phyloP scores from a whole-genome alignment of 2,329 filamentous ascomycete genomes.

The Ascosphaera aggregata region DNA sequence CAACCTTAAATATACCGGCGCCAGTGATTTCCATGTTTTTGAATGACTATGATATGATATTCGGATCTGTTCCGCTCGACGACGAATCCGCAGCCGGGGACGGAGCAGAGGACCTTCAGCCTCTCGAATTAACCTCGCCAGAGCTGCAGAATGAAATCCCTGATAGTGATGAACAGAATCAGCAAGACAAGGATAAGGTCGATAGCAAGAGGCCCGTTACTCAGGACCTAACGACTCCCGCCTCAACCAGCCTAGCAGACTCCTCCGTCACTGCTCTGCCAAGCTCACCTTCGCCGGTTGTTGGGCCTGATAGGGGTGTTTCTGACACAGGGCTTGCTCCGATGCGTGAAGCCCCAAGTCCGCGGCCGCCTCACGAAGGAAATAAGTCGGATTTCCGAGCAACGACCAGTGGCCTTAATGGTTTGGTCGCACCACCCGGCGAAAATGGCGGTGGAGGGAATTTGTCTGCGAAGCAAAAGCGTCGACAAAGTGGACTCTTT shows the following conservation, averaged over 20 bases:
- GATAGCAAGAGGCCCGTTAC: background rate
- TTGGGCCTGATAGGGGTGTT: constrained; percentile 6
- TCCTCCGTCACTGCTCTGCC: background rate
- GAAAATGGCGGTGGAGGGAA: constrained; percentile 5
- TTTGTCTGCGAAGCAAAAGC: constrained; percentile 18
- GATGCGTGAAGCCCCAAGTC: constrained; percentile 24
- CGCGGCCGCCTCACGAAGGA: constrained; percentile 13
- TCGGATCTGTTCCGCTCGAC: constrained; percentile 21
- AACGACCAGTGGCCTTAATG: constrained; percentile 13
- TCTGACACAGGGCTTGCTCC: constrained; percentile 29
- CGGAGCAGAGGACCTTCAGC: background rate
- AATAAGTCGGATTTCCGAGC: constrained; percentile 4
- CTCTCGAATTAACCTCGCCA: background rate
- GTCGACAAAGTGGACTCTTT: constrained; percentile 25
- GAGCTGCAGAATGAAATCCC: background rate
- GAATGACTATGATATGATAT: constrained; percentile 72
- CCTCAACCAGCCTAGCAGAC: background rate
- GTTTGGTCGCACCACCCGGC: constrained; percentile 16
- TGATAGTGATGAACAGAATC: background rate
- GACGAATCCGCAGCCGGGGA: constrained; percentile 8
- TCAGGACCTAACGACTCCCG: background rate
- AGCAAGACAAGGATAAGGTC: too few species aligned
- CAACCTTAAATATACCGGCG: constrained; percentile 86
- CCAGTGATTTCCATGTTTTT: constrained; percentile 87
- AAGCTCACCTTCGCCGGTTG: background rate